Conservation (phyloP, 2,329 filamentous ascomycete species). For the Malbranchea zuffiana region DNA sequence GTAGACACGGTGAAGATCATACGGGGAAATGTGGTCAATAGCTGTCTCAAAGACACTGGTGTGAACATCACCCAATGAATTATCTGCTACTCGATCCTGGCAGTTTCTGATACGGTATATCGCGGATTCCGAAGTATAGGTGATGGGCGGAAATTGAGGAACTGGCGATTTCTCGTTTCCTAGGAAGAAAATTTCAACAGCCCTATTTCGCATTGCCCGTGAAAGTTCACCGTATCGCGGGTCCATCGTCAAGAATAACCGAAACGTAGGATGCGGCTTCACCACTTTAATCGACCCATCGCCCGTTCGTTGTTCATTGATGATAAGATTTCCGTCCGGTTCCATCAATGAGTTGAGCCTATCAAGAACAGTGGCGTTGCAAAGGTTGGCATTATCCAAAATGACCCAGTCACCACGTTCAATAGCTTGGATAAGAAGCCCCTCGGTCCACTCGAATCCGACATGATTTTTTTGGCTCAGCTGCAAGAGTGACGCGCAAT, state of each 20-base stretch:
- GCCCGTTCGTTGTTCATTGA: constrained; percentile 82
- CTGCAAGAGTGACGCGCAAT: constrained; percentile 42
- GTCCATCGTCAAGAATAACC: constrained; percentile 89
- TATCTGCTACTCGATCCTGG: constrained; percentile 19
- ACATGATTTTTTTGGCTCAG: constrained; percentile 54
- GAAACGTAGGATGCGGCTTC: constrained; percentile 71
- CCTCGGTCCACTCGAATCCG: constrained; percentile 92
- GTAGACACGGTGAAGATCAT: constrained; percentile 27
- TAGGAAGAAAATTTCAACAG: constrained; percentile 74
- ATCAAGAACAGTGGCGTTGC: constrained; percentile 88
- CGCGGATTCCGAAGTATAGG: constrained; percentile 30
- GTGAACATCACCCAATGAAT: constrained; percentile 11
- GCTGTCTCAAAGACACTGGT: constrained; percentile 22
- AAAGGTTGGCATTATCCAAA: constrained; percentile 93
- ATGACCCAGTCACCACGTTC: constrained; percentile 84
- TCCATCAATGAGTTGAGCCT: constrained; percentile 89
- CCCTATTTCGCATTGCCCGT: constrained; percentile 90
- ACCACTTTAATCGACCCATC: constrained; percentile 73
- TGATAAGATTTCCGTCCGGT: constrained; percentile 72
- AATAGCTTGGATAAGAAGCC: constrained; percentile 77
- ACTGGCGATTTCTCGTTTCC: constrained; percentile 19
- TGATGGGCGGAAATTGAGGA: constrained; percentile 16
- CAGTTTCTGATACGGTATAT: constrained; percentile 31
- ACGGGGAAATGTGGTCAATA: constrained; percentile 29
- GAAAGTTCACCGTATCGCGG: constrained; percentile 86